A percentile compares a stretch with the other conserved stretches of the same genome.
Evolutionary conservation across 2,329 filamentous ascomycete species (phyloP).

Genomic region (Penicillium fuscoglaucum): DNA sequence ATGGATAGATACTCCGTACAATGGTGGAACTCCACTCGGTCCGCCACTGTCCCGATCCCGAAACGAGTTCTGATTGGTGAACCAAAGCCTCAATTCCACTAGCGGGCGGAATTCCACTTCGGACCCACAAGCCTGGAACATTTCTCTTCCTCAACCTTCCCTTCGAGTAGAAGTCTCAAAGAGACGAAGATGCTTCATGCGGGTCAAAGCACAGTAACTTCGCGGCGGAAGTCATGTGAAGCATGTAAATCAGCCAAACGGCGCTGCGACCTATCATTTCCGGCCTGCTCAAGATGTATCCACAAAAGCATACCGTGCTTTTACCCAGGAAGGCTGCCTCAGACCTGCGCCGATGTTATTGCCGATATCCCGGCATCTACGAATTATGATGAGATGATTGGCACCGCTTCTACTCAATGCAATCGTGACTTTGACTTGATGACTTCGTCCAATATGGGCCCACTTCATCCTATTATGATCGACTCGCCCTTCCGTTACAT

Average conservation of each 20-base stretch:
- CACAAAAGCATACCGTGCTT: slow-evolving; percentile 51
- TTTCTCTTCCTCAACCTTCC: not conserved
- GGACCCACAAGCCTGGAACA: not conserved
- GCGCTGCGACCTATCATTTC: slow-evolving; percentile 55
- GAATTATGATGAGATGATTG: not conserved
- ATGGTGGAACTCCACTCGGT: not conserved
- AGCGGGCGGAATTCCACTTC: not conserved
- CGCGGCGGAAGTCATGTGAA: slow-evolving; percentile 56
- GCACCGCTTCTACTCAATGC: not conserved
- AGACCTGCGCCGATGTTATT: not conserved
- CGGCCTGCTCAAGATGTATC: slow-evolving; percentile 55
- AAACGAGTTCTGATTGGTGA: not conserved
- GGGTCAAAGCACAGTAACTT: slow-evolving; percentile 35
- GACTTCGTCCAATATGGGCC: not conserved
- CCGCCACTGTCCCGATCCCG: not conserved
- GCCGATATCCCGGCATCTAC: not conserved
- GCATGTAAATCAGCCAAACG: slow-evolving; percentile 60
- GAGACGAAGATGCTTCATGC: not conserved
- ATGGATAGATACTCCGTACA: not conserved
- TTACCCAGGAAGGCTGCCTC: slow-evolving; percentile 42
- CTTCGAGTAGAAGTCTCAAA: not conserved
- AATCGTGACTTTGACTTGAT: not conserved
- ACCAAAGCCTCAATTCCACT: not conserved
- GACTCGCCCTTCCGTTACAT: not conserved
- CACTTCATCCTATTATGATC: not conserved